These are phyloP conservation scores for Blastobotrys indianensis DNA, from an alignment of 1,139 yeast species.

Conservation along the genomic window DNA sequence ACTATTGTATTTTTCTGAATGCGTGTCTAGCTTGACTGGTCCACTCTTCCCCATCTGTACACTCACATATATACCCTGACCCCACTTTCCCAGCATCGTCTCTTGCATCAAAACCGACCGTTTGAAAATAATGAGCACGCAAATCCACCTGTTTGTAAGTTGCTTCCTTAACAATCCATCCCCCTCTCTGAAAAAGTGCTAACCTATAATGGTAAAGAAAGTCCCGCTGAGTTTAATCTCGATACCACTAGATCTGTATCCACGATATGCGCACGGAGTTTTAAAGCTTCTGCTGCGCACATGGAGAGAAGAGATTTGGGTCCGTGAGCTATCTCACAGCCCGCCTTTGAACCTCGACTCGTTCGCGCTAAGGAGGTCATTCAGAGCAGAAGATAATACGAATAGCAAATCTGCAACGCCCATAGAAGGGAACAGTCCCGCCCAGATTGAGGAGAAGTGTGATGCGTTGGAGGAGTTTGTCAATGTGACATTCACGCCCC, in stretches of 20 bases:
- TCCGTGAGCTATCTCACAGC: conserved; percentile 1
- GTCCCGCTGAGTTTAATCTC: conserved; percentile 29
- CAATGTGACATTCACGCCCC: conserved; percentile 52
- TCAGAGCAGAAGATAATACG: conserved; percentile 9
- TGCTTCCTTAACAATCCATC: not conserved
- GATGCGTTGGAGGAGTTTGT: conserved; percentile 36
- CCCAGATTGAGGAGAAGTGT: conserved; percentile 17
- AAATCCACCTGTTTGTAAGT: conserved; percentile 26
- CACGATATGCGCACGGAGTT: conserved; percentile 27
- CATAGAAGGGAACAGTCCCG: conserved; percentile 9
- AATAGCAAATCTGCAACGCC: conserved; percentile 9
- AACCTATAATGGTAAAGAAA: conserved; percentile 3
- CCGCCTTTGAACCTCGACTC: not conserved
- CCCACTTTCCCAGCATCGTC: no score
- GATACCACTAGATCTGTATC: conserved; percentile 27
- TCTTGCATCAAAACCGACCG: no score
- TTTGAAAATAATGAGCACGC: conserved; percentile 19
- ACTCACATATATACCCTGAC: no score
- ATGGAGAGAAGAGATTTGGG: conserved; percentile 22
- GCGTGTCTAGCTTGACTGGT: no score
- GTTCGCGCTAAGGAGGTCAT: conserved; percentile 4
- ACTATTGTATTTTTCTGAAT: no score
- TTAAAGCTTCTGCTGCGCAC: conserved; percentile 27
- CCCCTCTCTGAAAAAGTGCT: not conserved
- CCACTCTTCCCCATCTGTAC: no score